Base-by-base conservation (phyloP, 2,329 filamentous ascomycete species). In the Diplodia intermedia region DNA sequence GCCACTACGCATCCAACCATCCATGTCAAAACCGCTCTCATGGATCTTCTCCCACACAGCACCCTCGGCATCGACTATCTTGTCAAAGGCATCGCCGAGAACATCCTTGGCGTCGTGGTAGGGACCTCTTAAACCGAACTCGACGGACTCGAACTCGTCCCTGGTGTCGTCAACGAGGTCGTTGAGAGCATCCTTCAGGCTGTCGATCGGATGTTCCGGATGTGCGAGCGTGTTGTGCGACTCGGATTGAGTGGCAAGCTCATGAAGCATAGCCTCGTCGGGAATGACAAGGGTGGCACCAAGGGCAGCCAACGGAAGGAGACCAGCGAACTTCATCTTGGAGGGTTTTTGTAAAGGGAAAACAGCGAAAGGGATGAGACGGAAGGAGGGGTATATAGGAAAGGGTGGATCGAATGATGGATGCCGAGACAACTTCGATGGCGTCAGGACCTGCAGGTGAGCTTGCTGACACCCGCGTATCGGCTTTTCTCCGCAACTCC, bases 201-300 rank as follows among this genome's bases (percentile, higher is more conserved):
- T 75, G 76, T 29, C 78, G 72, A 31, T 68, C 70, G 36, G 61
- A 38, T 49, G 67, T 15, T 60, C 62, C 43, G 67, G 63, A 50
- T 60, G n/a, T 23, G 43, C 29, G 29, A 20, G 47, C 29, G 15
- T 61, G 40, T 52, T 36, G 33, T 20, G 71, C 52, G 76, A 71
- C 57, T 81, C 72, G 68, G 76, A 73, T 70, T 82, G 77, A 61
- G 81, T 73, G 52, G 77, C 71, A 55, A 84, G 69, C 49, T 68
- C 66, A 33, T 49, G 38, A 36, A 61, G 60, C 8, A 53, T 77
- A 66, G 83, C 73, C 70, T 85, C 80, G 57, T 85, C 80, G 18
- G 85, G 84, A 60, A 88, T 78, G 69, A 87, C 83, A 65, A 87
- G 81, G 31, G 85, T 85, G 65, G 83, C 78, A 70, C 81, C 77